A percentile compares a stretch with the other conserved stretches of the same genome.
These are phyloP conservation scores for Melaleuca alternifolia DNA, from an alignment of 345 rosid species.

Conservation along the genomic window DNA sequence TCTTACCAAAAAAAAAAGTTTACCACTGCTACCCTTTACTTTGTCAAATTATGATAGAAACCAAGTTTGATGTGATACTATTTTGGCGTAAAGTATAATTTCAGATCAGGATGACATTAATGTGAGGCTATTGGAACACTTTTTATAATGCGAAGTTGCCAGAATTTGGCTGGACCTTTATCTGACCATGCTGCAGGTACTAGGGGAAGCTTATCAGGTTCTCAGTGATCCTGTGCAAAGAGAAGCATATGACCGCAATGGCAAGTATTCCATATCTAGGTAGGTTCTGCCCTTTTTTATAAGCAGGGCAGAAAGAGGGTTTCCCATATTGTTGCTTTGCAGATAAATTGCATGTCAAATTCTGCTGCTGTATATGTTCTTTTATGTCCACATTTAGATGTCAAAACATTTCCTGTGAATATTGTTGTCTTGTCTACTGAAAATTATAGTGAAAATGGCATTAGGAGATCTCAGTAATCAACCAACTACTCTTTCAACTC, in stretches of 20 bases:
- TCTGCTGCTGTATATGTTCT: neutral
- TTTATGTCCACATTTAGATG: neutral
- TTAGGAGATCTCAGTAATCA: neutral
- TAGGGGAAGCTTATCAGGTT: conserved; percentile 73
- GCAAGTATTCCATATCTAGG: conserved; percentile 48
- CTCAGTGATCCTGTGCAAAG: conserved; percentile 57
- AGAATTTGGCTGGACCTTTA: neutral
- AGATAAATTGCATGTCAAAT: neutral
- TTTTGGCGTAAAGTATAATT: neutral
- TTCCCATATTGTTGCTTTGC: neutral
- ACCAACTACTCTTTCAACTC: neutral
- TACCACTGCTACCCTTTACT: neutral
- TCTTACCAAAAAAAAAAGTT: too few species aligned
- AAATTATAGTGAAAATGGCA: neutral
- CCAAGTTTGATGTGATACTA: neutral
- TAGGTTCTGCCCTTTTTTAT: neutral
- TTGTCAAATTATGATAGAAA: neutral
- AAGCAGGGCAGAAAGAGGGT: neutral
- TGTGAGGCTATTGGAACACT: neutral
- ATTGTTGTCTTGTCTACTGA: neutral
- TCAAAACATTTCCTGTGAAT: neutral
- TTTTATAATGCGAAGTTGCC: neutral
- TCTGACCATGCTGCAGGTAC: conserved; percentile 22
- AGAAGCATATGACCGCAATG: conserved; percentile 51
- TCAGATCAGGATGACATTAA: neutral